Conservation (phyloP, 2,329 filamentous ascomycete species). For the Zymoseptoria tritici region DNA sequence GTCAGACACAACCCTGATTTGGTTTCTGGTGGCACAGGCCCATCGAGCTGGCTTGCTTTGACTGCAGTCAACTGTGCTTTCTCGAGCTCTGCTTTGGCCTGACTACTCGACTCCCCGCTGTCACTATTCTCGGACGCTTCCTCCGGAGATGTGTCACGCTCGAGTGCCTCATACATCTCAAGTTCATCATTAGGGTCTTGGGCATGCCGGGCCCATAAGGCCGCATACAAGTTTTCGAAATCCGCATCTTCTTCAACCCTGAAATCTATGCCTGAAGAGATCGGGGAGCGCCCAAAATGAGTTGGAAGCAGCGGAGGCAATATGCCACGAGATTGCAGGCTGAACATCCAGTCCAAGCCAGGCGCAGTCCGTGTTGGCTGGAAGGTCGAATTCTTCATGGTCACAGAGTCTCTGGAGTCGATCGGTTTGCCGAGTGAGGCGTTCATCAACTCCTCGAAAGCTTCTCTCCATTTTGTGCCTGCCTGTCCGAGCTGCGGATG, state of each 20-base stretch:
- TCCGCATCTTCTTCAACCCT: background rate
- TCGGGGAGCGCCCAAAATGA: slow-evolving; percentile 6
- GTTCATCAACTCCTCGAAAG: slow-evolving; percentile 53
- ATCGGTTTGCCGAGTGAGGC: slow-evolving; percentile 33
- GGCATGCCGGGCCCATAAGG: background rate
- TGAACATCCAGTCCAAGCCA: slow-evolving; percentile 32
- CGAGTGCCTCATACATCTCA: background rate
- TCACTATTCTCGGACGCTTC: background rate
- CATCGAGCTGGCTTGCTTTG: background rate
- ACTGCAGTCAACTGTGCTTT: background rate
- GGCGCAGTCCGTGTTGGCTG: slow-evolving; percentile 23
- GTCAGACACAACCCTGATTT: background rate
- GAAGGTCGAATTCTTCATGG: slow-evolving; percentile 5
- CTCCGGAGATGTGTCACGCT: background rate
- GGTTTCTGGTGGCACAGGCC: background rate
- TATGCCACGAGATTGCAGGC: slow-evolving; percentile 29
- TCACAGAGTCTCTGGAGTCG: slow-evolving; percentile 15
- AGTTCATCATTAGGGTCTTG: background rate
- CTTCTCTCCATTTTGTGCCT: slow-evolving; percentile 46
- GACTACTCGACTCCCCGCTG: background rate
- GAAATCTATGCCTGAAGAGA: slow-evolving; percentile 1
- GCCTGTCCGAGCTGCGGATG: slow-evolving; percentile 30
- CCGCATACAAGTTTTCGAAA: background rate
- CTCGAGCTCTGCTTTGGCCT: background rate
- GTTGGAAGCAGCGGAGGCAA: slow-evolving; percentile 26